These are phyloP conservation scores for Alternaria panax DNA, from an alignment of 2,329 filamentous ascomycete species.

Conservation along the genomic window DNA sequence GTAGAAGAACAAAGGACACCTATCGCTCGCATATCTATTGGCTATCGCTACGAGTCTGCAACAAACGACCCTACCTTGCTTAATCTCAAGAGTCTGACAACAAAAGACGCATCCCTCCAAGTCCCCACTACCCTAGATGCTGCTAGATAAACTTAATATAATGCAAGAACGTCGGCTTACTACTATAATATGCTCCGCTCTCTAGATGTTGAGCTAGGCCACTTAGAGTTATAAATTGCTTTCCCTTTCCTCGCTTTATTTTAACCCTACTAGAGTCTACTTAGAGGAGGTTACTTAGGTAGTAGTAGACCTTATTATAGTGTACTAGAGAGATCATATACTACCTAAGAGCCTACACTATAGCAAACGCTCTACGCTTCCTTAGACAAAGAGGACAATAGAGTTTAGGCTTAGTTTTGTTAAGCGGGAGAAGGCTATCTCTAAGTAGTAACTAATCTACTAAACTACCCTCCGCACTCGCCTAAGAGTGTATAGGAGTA, in stretches of 20 bases:
- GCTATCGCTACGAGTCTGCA: not conserved
- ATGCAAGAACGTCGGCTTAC: slow-evolving; percentile 5
- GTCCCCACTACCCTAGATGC: slow-evolving; percentile 8
- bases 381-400: not conserved
- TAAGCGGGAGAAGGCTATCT: slow-evolving; percentile 1
- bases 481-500: slow-evolving; percentile 6
- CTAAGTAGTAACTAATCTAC: slow-evolving; percentile 4
- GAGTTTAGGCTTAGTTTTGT: not conserved
- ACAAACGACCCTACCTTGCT: not conserved
- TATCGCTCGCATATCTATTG: not conserved
- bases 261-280: not conserved
- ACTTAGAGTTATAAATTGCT: slow-evolving; percentile 17
- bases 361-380: slow-evolving; percentile 1
- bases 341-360: not conserved
- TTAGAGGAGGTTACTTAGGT: not conserved
- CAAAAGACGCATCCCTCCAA: slow-evolving; percentile 16
- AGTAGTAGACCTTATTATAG: slow-evolving; percentile 3
- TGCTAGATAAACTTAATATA: slow-evolving; percentile 15
- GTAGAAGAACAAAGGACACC: not conserved
- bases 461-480: not conserved
- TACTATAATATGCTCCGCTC: slow-evolving; percentile 7
- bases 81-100: not conserved
- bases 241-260: slow-evolving; percentile 4
- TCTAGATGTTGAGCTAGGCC: slow-evolving; percentile 18
- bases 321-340: not conserved